phyloP scores from a whole-genome alignment of 2,329 filamentous ascomycete species.

The Cadophora sp. region DNA sequence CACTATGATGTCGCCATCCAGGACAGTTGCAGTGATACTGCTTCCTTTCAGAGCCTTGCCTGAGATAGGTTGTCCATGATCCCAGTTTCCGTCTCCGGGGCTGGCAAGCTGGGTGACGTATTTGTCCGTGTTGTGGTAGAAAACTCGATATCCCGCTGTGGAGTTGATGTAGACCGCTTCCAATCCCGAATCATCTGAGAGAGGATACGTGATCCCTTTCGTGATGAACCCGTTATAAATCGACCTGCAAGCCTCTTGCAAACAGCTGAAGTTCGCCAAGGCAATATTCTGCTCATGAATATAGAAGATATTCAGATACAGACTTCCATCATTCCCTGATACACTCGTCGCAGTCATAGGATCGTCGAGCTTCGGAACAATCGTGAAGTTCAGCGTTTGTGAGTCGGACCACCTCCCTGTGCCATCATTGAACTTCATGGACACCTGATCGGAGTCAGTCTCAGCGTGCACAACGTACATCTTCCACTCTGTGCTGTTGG shows the following conservation, averaged over 20 bases:
- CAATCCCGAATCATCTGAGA: neutral
- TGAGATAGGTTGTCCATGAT: conserved; percentile 17
- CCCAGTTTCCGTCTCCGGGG: conserved; percentile 19
- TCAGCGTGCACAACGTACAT: conserved; percentile 21
- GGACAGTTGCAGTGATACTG: conserved; percentile 12
- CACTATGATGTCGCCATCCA: conserved; percentile 9
- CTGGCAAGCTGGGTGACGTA: conserved; percentile 20
- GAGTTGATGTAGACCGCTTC: conserved; percentile 14
- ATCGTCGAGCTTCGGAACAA: conserved; percentile 17
- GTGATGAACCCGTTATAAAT: conserved; percentile 13
- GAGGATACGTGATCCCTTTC: neutral
- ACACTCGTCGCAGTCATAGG: conserved; percentile 21
- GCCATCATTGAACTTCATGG: neutral
- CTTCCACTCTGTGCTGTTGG: conserved; percentile 21
- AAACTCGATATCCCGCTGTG: conserved; percentile 5
- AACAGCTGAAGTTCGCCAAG: conserved; percentile 24
- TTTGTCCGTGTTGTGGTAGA: conserved; percentile 25
- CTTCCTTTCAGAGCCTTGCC: conserved; percentile 25
- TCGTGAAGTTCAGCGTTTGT: conserved; percentile 19
- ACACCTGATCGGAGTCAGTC: neutral
- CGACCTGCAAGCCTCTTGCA: neutral
- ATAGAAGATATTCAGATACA: conserved; percentile 27
- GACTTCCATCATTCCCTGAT: conserved; percentile 13
- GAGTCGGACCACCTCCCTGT: conserved; percentile 7
- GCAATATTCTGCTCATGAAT: conserved; percentile 21